Evolutionary conservation across 768 basidiomycete genomes (phyloP).

Genomic region (Tulasnella sp.): DNA sequence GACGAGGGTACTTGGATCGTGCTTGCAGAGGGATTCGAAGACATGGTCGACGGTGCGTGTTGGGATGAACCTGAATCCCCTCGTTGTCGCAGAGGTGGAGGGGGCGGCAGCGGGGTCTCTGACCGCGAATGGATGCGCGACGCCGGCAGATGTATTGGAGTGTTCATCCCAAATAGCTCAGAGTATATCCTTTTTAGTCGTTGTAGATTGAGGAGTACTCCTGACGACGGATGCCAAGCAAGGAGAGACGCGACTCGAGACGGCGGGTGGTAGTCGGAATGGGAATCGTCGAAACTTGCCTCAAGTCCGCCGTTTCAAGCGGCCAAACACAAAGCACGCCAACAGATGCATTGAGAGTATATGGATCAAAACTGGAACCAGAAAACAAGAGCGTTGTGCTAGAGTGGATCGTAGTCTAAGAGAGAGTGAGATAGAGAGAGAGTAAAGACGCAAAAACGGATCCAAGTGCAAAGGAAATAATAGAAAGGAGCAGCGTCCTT

Average conservation of each 20-base stretch:
- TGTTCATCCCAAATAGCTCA: not conserved
- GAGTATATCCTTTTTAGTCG: not conserved
- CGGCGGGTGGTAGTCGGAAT: not conserved
- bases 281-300: not conserved
- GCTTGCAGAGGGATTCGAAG: slow-evolving; percentile 8
- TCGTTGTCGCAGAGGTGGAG: slow-evolving; percentile 5
- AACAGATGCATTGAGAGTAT: not conserved
- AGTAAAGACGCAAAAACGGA: too few relatives aligned
- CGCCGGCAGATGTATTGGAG: not conserved
- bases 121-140: slow-evolving; percentile 16
- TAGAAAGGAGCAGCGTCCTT: too few relatives aligned
- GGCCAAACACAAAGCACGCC: not conserved
- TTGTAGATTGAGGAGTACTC: not conserved
- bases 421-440: not conserved
- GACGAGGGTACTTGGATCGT: slow-evolving; percentile 23
- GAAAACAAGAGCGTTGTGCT: not conserved
- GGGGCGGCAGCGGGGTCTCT: slow-evolving; percentile 15
- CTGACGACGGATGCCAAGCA: not conserved
- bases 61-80: slow-evolving; percentile 6
- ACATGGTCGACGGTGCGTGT: not conserved
- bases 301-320: not conserved
- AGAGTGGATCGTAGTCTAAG: not conserved
- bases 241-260: not conserved
- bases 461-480: too few relatives aligned
- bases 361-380: not conserved